Conservation (phyloP, 2,329 filamentous ascomycete species). For the Exutisphaerella laricina region DNA sequence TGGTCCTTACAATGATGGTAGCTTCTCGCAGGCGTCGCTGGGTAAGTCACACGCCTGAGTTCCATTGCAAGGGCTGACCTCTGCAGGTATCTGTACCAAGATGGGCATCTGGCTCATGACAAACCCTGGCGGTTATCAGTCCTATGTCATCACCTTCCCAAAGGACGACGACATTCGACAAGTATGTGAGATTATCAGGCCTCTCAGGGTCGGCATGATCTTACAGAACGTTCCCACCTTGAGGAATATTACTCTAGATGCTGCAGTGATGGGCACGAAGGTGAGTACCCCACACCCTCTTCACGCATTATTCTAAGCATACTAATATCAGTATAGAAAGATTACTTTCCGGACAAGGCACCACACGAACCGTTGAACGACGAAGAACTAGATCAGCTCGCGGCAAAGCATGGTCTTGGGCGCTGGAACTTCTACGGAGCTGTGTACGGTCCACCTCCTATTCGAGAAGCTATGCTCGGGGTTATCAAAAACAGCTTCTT, state of each 20-base stretch:
- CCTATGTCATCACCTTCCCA: constrained; percentile 42
- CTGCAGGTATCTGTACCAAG: no score
- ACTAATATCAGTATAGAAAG: no score
- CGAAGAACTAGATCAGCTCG: constrained; percentile 39
- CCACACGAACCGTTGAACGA: constrained; percentile 35
- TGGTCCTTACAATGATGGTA: constrained; percentile 35
- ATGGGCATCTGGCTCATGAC: no score
- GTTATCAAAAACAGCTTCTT: constrained; percentile 43
- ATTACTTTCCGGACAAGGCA: constrained; percentile 19
- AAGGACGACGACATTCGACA: constrained; percentile 47
- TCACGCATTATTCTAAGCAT: no score
- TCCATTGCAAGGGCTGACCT: no score
- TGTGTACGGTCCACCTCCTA: constrained; percentile 32
- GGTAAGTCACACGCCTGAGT: no score
- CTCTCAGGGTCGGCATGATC: constrained; percentile 38
- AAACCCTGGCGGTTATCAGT: constrained; percentile 32
- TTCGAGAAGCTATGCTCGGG: constrained; percentile 31
- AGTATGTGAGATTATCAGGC: constrained; percentile 47
- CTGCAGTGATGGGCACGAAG: constrained; percentile 41
- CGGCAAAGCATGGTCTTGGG: constrained; percentile 39
- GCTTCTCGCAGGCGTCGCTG: constrained; percentile 35
- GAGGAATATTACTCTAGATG: constrained; percentile 43
- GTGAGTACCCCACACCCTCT: no score
- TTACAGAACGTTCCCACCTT: constrained; percentile 47
- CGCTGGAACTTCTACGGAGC: constrained; percentile 50